phyloP scores from a whole-genome alignment of 768 basidiomycete species.

The Megacollybia marginata region DNA sequence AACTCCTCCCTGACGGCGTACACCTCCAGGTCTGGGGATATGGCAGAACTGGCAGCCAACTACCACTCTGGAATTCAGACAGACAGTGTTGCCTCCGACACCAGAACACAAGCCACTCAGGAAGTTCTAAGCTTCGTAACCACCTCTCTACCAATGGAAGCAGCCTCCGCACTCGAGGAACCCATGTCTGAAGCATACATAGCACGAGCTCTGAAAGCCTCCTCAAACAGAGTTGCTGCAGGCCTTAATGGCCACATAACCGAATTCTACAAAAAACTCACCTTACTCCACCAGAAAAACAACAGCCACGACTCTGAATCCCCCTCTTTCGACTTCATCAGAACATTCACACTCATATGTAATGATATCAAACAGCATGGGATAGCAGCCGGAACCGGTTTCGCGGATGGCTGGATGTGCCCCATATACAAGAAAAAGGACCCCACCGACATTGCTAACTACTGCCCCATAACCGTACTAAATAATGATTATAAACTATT shows the following conservation, averaged over 20 bases:
- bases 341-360: not conserved
- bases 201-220: too few relatives aligned
- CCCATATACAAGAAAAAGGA: conserved; percentile 36
- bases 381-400: conserved; percentile 2
- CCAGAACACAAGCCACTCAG: too few relatives aligned
- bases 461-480: conserved; percentile 28
- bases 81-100: too few relatives aligned
- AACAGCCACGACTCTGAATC: not conserved
- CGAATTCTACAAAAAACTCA: not conserved
- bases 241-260: conserved; percentile 9
- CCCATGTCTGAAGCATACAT: too few relatives aligned
- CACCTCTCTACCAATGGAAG: too few relatives aligned
- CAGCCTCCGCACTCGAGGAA: too few relatives aligned
- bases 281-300: not conserved
- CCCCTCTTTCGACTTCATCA: conserved; percentile 1
- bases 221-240: not conserved
- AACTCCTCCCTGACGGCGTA: too few relatives aligned
- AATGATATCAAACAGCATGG: conserved; percentile 22
- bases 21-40: too few relatives aligned
- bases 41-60: too few relatives aligned
- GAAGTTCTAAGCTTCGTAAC: too few relatives aligned
- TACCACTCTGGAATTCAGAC: too few relatives aligned
- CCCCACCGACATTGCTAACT: conserved; percentile 20
- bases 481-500: conserved; percentile 30
- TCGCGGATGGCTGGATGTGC: conserved; percentile 28